phyloP scores from a whole-genome alignment of 2,329 filamentous ascomycete genomes.

The Aspergillus ibericus region DNA sequence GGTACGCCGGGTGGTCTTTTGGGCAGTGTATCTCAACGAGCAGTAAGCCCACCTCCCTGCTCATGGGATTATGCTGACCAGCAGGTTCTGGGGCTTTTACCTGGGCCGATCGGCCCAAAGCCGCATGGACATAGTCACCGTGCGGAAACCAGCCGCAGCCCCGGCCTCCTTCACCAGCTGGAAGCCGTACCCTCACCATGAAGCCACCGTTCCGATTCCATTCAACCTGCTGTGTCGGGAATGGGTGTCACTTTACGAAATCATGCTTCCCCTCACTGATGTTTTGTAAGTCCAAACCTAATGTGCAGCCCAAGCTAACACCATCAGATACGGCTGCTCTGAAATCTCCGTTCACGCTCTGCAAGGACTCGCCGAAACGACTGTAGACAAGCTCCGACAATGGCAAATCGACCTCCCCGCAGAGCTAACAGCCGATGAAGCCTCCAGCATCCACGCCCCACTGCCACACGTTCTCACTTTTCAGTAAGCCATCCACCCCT shows the following conservation, averaged over 20 bases:
- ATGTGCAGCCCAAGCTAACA: neutral
- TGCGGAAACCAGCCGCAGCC: conserved; percentile 37
- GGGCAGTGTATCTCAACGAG: conserved; percentile 46
- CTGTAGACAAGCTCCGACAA: neutral
- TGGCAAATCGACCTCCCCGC: neutral
- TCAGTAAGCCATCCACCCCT: conserved; percentile 3
- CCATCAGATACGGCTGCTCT: conserved; percentile 32
- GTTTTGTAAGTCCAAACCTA: neutral
- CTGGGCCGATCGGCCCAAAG: conserved; percentile 43
- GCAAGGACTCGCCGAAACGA: conserved; percentile 23
- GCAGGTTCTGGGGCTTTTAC: conserved; percentile 46
- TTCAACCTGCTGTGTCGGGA: neutral
- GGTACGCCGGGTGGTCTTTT: conserved; percentile 43
- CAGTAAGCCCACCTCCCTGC: conserved; percentile 26
- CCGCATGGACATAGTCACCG: conserved; percentile 41
- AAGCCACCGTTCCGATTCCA: conserved; percentile 19
- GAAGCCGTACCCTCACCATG: conserved; percentile 36
- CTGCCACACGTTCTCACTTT: neutral
- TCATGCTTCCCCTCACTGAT: conserved; percentile 1
- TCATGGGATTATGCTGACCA: neutral
- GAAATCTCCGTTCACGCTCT: conserved; percentile 35
- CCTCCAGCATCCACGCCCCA: neutral
- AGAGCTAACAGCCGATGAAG: neutral
- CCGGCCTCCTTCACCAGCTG: conserved; percentile 23
- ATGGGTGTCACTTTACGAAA: conserved; percentile 3